A percentile compares a stretch with the other conserved stretches of the same genome.
Conservation (phyloP, 768 basidiomycete genomes). For the Termitomyces bulborhizus region DNA sequence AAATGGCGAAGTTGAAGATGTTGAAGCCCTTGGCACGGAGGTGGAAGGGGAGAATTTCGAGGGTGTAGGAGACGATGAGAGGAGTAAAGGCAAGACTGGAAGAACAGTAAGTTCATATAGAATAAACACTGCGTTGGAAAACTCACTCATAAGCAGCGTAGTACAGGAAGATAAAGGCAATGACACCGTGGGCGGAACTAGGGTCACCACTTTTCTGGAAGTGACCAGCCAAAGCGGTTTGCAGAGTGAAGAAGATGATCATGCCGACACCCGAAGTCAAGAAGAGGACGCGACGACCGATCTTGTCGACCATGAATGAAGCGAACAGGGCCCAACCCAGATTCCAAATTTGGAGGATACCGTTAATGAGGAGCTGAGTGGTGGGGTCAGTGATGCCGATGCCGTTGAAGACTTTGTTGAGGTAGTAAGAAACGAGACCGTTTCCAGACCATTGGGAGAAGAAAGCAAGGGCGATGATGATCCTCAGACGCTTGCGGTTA, state of each 20-base stretch:
- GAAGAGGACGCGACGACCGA: constrained; percentile 71
- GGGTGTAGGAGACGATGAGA: constrained; percentile 79
- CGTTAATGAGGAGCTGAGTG: constrained; percentile 77
- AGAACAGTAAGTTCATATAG: not conserved
- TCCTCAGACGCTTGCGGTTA: constrained; percentile 70
- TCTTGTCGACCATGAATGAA: constrained; percentile 53
- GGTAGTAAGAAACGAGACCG: constrained; percentile 80
- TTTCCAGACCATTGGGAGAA: constrained; percentile 88
- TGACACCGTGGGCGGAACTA: constrained; percentile 60
- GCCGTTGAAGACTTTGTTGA: constrained; percentile 62
- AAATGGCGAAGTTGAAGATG: constrained; percentile 74
- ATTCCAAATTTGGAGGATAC: constrained; percentile 82
- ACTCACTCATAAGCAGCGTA: constrained; percentile 71
- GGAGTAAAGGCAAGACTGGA: constrained; percentile 73
- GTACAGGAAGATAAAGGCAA: constrained; percentile 82
- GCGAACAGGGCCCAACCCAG: constrained; percentile 54
- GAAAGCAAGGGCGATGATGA: constrained; percentile 73
- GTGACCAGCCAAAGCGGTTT: constrained; percentile 59
- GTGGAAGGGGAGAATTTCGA: constrained; percentile 81
- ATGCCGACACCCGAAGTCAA: constrained; percentile 52
- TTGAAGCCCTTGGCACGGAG: constrained; percentile 86
- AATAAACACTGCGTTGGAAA: not conserved
- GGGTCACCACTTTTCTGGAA: constrained; percentile 37
- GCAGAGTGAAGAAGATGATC: constrained; percentile 59
- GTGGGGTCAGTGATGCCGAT: constrained; percentile 59